These are phyloP conservation scores for Tylopilus sp. DNA, from an alignment of 768 basidiomycete genomes.

Conservation along the genomic window DNA sequence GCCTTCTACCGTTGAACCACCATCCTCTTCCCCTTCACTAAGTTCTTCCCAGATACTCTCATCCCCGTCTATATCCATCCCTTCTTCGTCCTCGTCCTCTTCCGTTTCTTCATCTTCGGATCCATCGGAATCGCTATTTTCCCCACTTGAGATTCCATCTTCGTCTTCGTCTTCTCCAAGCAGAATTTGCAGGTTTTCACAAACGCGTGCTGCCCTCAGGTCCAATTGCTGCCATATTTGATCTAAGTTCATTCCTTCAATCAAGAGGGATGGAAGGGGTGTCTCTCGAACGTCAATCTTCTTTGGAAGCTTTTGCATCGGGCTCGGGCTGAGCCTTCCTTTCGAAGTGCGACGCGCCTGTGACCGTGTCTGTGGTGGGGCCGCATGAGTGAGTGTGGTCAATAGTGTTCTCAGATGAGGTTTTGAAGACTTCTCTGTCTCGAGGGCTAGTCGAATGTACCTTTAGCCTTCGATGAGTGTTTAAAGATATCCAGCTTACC, in stretches of 20 bases:
- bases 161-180: slow-evolving; percentile 44
- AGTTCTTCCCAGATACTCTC: slow-evolving; percentile 29
- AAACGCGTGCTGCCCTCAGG: slow-evolving; percentile 67
- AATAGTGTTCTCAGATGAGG: slow-evolving; percentile 65
- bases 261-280: slow-evolving; percentile 70
- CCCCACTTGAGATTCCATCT: slow-evolving; percentile 18
- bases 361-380: slow-evolving; percentile 75
- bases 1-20: slow-evolving; percentile 26
- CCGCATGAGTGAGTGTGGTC: slow-evolving; percentile 59
- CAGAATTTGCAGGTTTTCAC: slow-evolving; percentile 64
- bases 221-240: slow-evolving; percentile 96
- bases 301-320: slow-evolving; percentile 31
- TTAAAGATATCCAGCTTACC: slow-evolving; percentile 43
- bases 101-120: slow-evolving; percentile 24
- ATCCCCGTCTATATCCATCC: slow-evolving; percentile 23
- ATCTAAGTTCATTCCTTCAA: slow-evolving; percentile 76
- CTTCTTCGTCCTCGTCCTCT: slow-evolving; percentile 27
- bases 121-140: slow-evolving; percentile 18
- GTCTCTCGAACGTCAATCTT: slow-evolving; percentile 49
- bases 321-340: slow-evolving; percentile 42
- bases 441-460: slow-evolving; percentile 47
- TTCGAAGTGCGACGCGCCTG: slow-evolving; percentile 42
- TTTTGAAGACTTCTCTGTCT: slow-evolving; percentile 62
- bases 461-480: background rate
- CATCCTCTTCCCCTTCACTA: slow-evolving; percentile 19